A percentile compares a stretch with the other conserved stretches of the same genome.
Conservation (phyloP, 768 basidiomycete genomes). For the Tulasnella sp. region DNA sequence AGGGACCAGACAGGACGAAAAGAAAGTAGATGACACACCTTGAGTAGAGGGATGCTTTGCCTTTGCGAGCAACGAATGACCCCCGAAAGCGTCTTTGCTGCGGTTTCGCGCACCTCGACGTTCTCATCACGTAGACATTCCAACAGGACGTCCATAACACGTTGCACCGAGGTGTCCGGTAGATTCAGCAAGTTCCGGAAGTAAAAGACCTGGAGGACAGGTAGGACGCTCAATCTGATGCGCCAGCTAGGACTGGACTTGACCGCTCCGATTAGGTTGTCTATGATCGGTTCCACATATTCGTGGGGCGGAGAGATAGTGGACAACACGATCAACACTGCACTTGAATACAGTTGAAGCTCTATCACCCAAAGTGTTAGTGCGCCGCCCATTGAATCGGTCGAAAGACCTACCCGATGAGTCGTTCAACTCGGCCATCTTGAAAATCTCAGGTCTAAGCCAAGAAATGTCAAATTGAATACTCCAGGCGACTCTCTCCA, state of each 20-base stretch:
- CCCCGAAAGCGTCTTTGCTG: slow-evolving; percentile 78
- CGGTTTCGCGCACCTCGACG: slow-evolving; percentile 89
- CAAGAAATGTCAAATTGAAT: slow-evolving; percentile 17
- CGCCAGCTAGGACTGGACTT: slow-evolving; percentile 85
- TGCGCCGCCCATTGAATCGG: background rate
- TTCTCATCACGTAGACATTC: slow-evolving; percentile 86
- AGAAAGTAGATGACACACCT: slow-evolving; percentile 47
- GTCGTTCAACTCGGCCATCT: slow-evolving; percentile 87
- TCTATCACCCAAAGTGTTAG: slow-evolving; percentile 49
- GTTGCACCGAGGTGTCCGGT: slow-evolving; percentile 59
- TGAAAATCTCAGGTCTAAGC: slow-evolving; percentile 75
- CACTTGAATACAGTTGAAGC: slow-evolving; percentile 73
- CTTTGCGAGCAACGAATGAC: slow-evolving; percentile 88
- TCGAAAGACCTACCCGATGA: slow-evolving; percentile 31
- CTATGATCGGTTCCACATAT: slow-evolving; percentile 58
- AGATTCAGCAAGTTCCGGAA: slow-evolving; percentile 82
- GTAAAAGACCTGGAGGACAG: slow-evolving; percentile 86
- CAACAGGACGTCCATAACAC: slow-evolving; percentile 76
- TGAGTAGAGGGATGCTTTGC: slow-evolving; percentile 76
- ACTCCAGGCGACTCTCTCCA: background rate
- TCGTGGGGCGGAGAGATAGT: slow-evolving; percentile 70
- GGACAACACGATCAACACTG: slow-evolving; percentile 76
- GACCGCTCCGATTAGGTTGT: slow-evolving; percentile 64
- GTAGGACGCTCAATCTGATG: slow-evolving; percentile 80
- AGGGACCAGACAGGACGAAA: slow-evolving; percentile 15